Evolutionary conservation across 352 stramenopile species (phyloP).

Genomic region (Phytophthora litchii): DNA sequence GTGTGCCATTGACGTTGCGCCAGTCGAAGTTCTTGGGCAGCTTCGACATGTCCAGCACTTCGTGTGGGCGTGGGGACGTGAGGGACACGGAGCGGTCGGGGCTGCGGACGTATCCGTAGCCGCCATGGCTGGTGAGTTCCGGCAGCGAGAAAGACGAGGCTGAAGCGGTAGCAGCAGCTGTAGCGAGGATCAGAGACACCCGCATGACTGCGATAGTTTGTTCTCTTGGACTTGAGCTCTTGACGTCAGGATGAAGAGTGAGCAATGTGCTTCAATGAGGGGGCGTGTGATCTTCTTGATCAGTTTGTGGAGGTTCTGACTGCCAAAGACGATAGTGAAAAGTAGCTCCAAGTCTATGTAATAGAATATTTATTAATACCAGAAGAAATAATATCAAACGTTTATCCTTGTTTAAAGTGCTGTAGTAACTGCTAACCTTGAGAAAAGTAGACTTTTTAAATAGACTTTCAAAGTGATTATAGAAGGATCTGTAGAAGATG

Average conservation of each 20-base stretch:
- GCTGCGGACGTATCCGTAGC: constrained; percentile 76
- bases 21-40: constrained; percentile 95
- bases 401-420: too few relatives aligned
- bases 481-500: background rate
- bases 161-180: constrained; percentile 3
- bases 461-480: too few relatives aligned
- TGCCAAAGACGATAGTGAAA: background rate
- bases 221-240: constrained; percentile 18
- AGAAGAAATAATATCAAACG: too few relatives aligned
- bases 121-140: constrained; percentile 13
- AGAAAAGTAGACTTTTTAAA: too few relatives aligned
- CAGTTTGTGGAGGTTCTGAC: constrained; percentile 4
- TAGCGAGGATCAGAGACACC: constrained; percentile 15
- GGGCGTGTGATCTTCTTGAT: constrained; percentile 24
- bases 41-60: constrained; percentile 61
- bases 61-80: constrained; percentile 66
- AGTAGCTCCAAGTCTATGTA: background rate
- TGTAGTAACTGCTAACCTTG: too few relatives aligned
- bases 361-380: too few relatives aligned
- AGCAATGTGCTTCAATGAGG: constrained; percentile 15
- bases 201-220: constrained; percentile 15
- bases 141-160: constrained; percentile 7
- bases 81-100: constrained; percentile 70
- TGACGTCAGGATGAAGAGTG: constrained; percentile 33
- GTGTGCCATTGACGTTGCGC: constrained; percentile 84